phyloP scores from a whole-genome alignment of 2,329 filamentous ascomycete species.

The Penicillium sp. region DNA sequence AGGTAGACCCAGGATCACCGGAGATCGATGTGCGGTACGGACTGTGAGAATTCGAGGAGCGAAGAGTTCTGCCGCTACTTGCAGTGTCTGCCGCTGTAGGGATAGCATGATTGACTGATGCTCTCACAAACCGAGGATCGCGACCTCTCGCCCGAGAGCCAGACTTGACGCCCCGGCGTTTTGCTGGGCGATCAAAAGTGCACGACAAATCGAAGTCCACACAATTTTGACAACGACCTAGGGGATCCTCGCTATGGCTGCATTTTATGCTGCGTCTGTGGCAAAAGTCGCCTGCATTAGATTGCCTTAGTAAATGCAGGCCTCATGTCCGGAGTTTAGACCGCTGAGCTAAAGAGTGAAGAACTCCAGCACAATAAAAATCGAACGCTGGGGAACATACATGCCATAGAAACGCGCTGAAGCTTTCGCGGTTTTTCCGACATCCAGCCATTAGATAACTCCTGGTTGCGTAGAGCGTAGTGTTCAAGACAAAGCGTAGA shows the following conservation, averaged over 20 bases:
- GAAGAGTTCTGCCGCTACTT: conserved; percentile 2
- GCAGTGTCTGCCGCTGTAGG: background rate
- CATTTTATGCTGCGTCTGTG: conserved; percentile 52
- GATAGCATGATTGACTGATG: conserved; percentile 1
- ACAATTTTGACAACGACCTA: conserved; percentile 50
- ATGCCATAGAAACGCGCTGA: conserved; percentile 28
- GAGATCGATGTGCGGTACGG: conserved; percentile 14
- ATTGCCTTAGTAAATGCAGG: conserved; percentile 5
- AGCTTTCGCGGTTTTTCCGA: conserved; percentile 29
- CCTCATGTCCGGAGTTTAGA: background rate
- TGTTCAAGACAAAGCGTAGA: background rate
- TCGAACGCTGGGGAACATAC: conserved; percentile 13
- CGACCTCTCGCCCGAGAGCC: conserved; percentile 9
- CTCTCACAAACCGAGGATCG: conserved; percentile 8
- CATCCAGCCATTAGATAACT: conserved; percentile 17
- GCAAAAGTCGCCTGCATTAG: conserved; percentile 48
- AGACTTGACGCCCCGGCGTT: conserved; percentile 37
- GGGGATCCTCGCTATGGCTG: conserved; percentile 36
- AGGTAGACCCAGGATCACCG: conserved; percentile 19
- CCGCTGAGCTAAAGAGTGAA: conserved; percentile 10
- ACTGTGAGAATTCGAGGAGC: conserved; percentile 17
- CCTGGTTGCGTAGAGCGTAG: background rate
- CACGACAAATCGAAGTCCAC: conserved; percentile 52
- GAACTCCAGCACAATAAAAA: background rate
- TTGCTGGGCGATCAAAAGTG: conserved; percentile 48